Evolutionary conservation across 2,329 filamentous ascomycete genomes (phyloP).

Genomic region (Gaeumannomyces sp.): DNA sequence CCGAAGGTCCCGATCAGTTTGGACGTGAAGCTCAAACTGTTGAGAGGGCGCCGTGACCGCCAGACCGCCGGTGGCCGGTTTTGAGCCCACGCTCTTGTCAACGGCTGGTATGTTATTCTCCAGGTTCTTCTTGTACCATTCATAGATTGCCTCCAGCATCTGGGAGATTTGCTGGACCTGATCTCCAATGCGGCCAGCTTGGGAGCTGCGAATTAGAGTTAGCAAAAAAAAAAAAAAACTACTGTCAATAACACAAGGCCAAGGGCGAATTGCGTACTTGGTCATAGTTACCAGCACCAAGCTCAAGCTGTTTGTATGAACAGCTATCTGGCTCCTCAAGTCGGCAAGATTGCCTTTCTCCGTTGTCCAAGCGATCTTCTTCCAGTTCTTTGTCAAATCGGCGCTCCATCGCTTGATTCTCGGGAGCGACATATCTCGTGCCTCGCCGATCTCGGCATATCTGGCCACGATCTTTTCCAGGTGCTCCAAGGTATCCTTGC

Average conservation of each 20-base stretch:
- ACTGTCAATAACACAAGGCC: too few species aligned
- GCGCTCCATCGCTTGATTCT: conserved; percentile 18
- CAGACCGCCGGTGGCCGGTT: too few species aligned
- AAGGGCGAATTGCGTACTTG: not conserved
- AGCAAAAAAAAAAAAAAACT: too few species aligned
- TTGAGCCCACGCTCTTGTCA: too few species aligned
- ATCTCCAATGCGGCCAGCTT: not conserved
- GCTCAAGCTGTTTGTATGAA: conserved; percentile 21
- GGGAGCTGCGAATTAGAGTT: not conserved
- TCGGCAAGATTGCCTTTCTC: conserved; percentile 21
- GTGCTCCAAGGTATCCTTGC: not conserved
- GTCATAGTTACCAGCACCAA: conserved; percentile 18
- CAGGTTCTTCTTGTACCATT: not conserved
- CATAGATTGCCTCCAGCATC: not conserved
- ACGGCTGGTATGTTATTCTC: not conserved
- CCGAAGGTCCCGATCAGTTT: not conserved
- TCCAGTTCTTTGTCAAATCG: conserved; percentile 22
- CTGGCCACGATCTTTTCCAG: not conserved
- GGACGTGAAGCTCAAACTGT: not conserved
- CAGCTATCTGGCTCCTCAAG: conserved; percentile 19
- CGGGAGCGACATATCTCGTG: not conserved
- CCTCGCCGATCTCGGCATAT: not conserved
- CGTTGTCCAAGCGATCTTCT: conserved; percentile 24
- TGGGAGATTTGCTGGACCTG: not conserved
- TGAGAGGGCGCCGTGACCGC: not conserved